Evolutionary conservation across 1,284 basidiomycete genomes (phyloP).

Genomic region (Leccinum pachyderme): DNA sequence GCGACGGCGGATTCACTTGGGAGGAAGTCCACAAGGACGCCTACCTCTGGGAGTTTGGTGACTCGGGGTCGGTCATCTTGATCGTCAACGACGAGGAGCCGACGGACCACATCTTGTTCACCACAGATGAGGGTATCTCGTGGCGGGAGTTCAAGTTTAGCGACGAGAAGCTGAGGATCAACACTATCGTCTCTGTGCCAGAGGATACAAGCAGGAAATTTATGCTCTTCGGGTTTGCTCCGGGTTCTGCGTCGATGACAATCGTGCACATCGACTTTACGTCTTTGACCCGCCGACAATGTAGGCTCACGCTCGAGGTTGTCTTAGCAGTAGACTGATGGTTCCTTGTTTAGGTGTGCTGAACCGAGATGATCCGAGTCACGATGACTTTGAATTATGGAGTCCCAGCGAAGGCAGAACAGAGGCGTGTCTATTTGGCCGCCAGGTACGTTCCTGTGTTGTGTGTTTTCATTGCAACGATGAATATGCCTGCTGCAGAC

Average conservation of each 20-base stretch:
- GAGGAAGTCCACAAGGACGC: conserved; percentile 98
- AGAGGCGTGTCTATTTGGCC: conserved; percentile 76
- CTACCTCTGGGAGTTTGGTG: conserved; percentile 97
- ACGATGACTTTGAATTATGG: conserved; percentile 95
- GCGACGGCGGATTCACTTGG: conserved; percentile 98
- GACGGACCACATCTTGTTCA: conserved; percentile 87
- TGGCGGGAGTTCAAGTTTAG: conserved; percentile 90
- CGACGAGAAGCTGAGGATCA: conserved; percentile 74
- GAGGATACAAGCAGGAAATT: conserved; percentile 90
- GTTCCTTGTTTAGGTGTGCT: conserved; percentile 54
- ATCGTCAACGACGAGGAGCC: conserved; percentile 95
- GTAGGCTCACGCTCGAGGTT: conserved; percentile 44
- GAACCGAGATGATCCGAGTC: conserved; percentile 64
- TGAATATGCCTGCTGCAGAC: conserved; percentile 48
- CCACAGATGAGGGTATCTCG: conserved; percentile 80
- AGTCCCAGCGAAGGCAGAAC: conserved; percentile 87
- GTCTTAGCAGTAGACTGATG: background rate
- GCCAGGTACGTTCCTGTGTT: conserved; percentile 51
- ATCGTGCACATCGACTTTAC: conserved; percentile 91
- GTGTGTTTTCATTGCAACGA: background rate
- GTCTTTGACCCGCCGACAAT: conserved; percentile 69
- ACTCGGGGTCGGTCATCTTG: conserved; percentile 91
- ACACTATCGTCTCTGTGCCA: conserved; percentile 84
- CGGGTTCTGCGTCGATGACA: conserved; percentile 51
- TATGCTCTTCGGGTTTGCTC: conserved; percentile 75